Evolutionary conservation across 1,139 yeast genomes (phyloP).

Genomic region (Saccharomyces hybrid): DNA sequence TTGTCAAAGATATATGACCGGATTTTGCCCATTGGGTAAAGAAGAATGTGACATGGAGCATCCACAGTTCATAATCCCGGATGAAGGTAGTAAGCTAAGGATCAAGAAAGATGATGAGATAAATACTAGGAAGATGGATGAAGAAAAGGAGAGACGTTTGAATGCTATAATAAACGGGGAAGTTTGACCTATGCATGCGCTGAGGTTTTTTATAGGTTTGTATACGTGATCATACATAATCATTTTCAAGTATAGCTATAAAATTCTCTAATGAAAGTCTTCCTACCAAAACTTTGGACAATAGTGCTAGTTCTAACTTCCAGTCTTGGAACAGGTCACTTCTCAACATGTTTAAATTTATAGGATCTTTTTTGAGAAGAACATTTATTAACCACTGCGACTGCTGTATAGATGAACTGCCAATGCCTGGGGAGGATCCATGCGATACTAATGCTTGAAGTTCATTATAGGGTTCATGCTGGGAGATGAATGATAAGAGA

Average conservation of each 20-base stretch:
- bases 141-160: conserved; percentile 30
- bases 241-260: conserved; percentile 5
- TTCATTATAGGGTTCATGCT: conserved; percentile 16
- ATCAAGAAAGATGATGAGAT: conserved; percentile 31
- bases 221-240: not conserved
- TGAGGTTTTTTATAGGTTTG: not conserved
- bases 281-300: conserved; percentile 9
- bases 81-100: conserved; percentile 20
- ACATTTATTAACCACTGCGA: conserved; percentile 19
- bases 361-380: conserved; percentile 14
- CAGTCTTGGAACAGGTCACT: conserved; percentile 50
- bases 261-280: conserved; percentile 10
- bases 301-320: conserved; percentile 11
- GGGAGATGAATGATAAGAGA: conserved; percentile 14
- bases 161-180: conserved; percentile 33
- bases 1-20: conserved; percentile 81
- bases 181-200: conserved; percentile 3
- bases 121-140: conserved; percentile 30
- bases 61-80: conserved; percentile 21
- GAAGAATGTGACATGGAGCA: conserved; percentile 27
- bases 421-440: not conserved
- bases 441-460: conserved; percentile 4
- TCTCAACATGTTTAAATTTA: conserved; percentile 38
- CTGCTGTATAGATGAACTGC: conserved; percentile 13
- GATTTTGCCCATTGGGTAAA: conserved; percentile 69